Evolutionary conservation across 176 grass and related monocot genomes (phyloP).

Genomic region (Pharus latifolius): DNA sequence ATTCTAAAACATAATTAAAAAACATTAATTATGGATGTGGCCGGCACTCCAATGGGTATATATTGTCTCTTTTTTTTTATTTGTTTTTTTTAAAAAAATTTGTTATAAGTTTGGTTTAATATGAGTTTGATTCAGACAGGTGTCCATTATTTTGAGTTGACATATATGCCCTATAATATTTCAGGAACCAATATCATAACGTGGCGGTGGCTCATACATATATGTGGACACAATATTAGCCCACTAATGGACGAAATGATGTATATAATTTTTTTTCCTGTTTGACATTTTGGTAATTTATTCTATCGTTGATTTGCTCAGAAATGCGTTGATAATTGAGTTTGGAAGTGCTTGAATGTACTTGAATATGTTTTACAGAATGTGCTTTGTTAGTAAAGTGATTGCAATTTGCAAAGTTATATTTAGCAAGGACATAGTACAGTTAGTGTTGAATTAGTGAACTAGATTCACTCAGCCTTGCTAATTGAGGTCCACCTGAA

Average conservation of each 20-base stretch:
- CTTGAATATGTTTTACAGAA: background rate
- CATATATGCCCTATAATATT: background rate
- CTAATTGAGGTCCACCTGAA: background rate
- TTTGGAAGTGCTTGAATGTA: background rate
- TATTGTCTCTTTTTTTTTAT: background rate
- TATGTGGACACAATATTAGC: background rate
- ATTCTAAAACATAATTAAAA: background rate
- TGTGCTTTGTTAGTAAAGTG: background rate
- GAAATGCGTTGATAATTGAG: background rate
- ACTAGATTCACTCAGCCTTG: background rate
- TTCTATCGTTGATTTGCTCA: background rate
- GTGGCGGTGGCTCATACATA: background rate
- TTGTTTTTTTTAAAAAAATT: background rate
- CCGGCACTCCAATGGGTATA: background rate
- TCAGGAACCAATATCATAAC: background rate
- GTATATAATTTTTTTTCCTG: background rate
- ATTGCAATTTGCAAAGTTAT: too few species aligned
- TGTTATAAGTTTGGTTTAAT: background rate
- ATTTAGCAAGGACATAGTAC: background rate
- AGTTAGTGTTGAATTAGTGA: background rate
- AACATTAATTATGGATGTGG: background rate
- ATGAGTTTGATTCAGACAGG: conserved; percentile 3
- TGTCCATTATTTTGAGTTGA: conserved; percentile 1
- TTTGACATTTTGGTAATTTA: conserved; percentile 5
- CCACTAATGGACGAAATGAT: background rate